These are phyloP conservation scores for Sarcodon aspratus DNA, from an alignment of 768 basidiomycete genomes.

Conservation along the genomic window DNA sequence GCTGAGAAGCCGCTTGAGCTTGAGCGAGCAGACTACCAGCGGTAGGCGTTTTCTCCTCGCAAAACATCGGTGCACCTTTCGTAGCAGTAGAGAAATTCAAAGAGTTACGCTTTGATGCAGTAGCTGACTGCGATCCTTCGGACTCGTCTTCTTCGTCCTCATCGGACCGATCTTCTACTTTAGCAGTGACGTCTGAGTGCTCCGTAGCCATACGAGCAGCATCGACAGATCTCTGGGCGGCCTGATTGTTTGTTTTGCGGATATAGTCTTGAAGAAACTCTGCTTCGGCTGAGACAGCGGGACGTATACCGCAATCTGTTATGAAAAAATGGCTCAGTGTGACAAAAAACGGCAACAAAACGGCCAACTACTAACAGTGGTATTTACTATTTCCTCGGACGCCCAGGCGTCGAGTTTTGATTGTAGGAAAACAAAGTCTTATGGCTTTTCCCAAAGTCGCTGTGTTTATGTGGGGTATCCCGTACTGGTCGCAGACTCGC, in stretches of 20 bases:
- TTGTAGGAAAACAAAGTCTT: slow-evolving; percentile 84
- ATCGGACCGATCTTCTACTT: slow-evolving; percentile 62
- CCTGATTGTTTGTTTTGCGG: slow-evolving; percentile 81
- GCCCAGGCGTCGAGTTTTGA: slow-evolving; percentile 89
- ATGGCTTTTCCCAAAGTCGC: slow-evolving; percentile 94
- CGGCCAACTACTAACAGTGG: slow-evolving; percentile 52
- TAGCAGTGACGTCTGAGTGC: slow-evolving; percentile 40
- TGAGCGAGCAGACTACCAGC: slow-evolving; percentile 68
- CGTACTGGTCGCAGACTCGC: slow-evolving; percentile 84
- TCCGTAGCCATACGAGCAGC: slow-evolving; percentile 66
- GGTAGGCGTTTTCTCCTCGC: slow-evolving; percentile 80
- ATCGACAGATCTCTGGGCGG: slow-evolving; percentile 64
- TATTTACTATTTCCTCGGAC: slow-evolving; percentile 95
- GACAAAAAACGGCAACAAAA: slow-evolving; percentile 18
- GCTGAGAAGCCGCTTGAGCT: slow-evolving; percentile 56
- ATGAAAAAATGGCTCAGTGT: slow-evolving; percentile 13
- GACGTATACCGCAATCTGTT: slow-evolving; percentile 85
- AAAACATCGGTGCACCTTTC: slow-evolving; percentile 41
- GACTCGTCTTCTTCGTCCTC: slow-evolving; percentile 86
- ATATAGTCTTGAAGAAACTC: slow-evolving; percentile 91
- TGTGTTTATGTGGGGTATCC: slow-evolving; percentile 90
- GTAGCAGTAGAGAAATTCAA: slow-evolving; percentile 51
- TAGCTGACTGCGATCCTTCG: slow-evolving; percentile 53
- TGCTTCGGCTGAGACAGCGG: slow-evolving; percentile 82
- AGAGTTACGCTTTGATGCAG: slow-evolving; percentile 64